Conservation (phyloP, 2,329 filamentous ascomycete genomes). For the Pyrenophora teres region DNA sequence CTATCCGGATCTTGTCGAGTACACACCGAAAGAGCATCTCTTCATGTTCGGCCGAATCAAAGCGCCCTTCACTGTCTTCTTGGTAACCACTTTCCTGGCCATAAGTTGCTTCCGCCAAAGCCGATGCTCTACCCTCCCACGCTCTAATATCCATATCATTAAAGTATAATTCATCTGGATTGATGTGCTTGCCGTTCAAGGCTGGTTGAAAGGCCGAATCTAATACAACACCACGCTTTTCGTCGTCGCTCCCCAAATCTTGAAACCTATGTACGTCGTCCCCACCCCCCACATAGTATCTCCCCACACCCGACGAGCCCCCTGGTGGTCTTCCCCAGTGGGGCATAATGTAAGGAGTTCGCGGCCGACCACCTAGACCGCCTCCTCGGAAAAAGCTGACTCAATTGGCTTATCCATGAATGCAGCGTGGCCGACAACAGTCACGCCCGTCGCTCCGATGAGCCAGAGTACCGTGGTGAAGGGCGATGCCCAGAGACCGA, state of each 20-base stretch:
- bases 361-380: constrained; percentile 99
- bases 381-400: constrained; percentile 99
- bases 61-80: constrained; percentile 56
- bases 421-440: constrained; percentile 90
- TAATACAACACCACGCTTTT: constrained; percentile 53
- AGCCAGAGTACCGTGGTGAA: constrained; percentile 90
- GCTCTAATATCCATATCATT: constrained; percentile 54
- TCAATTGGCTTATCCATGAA: constrained; percentile 99
- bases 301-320: constrained; percentile 60
- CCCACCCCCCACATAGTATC: constrained; percentile 55
- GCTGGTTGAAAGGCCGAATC: constrained; percentile 46
- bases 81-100: constrained; percentile 58
- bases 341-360: constrained; percentile 91
- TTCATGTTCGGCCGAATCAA: constrained; percentile 60
- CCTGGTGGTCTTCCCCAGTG: constrained; percentile 99
- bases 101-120: constrained; percentile 55
- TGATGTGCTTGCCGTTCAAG: constrained; percentile 40
- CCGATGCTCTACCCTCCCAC: constrained; percentile 46
- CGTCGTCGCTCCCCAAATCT: constrained; percentile 64
- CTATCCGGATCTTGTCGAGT: constrained; percentile 76
- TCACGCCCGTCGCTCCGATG: constrained; percentile 91
- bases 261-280: constrained; percentile 61
- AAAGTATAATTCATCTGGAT: constrained; percentile 55
- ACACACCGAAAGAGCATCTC: constrained; percentile 78
- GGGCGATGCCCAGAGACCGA: constrained; percentile 83